Base-by-base conservation (phyloP, 106 monocot genomes). In the Apostasia shenzhenica region DNA sequence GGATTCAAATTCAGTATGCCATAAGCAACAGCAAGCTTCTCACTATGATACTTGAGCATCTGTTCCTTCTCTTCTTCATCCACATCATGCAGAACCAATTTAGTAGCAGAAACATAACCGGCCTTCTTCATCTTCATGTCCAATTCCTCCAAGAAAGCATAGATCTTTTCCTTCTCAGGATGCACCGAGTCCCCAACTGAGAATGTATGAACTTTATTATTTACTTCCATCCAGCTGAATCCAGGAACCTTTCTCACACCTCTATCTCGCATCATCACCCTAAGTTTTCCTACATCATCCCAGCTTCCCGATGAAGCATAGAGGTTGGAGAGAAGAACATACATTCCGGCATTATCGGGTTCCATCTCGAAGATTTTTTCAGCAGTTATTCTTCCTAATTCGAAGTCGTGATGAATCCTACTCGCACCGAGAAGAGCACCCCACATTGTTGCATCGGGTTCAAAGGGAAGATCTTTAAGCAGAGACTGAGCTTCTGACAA, bases 1-100 rank as follows among this genome's bases (percentile, higher is more conserved):
- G 71, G 70, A 2, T 78, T 77, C 14, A 85, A 14, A 43, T 80
- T 80, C 67, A 90, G 63, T 54, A 85, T 81, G 13, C 82, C 89
- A 73, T 73, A 90, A 38, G 78, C 89, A 73, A 85, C 80, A 48
- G 89, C 89, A 54, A 90, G 68, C 72, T 80, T 82, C 55, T 90
- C 89, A 55, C 89, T 90, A 62, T 90, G 89, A 73, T 85, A 90
- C 57, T 80, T 90, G 41, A 90, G 75, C 85, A 90, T 76, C 38
- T 85, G 70, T 40, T 82, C 89, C 76, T 90, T 90, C 69, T 85
- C 89, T 73, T 90, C 85, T 68, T 90, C 85, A 68, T 90, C 89
- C 4, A 90, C 82, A 76, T 90, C 89, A 73, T 90, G 89, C 57
- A 90, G 76, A 10, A 85, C 83, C 78, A 76, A 81, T 51, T 82